Base-by-base conservation (phyloP, 495 filamentous ascomycete species). In the Daldinia concentrica region DNA sequence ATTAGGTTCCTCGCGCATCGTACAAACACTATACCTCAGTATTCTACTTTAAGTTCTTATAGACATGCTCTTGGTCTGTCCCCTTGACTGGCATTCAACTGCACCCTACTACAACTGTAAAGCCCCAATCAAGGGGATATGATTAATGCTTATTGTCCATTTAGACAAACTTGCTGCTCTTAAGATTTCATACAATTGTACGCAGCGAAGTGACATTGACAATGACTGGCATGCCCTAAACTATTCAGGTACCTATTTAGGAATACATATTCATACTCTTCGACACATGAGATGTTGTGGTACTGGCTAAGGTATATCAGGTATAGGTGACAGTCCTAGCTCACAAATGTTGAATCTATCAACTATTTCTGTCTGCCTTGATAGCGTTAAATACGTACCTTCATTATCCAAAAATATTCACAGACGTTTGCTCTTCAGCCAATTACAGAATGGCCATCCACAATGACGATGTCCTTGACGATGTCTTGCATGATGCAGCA, bases 401-500 rank as follows among this genome's bases (percentile, higher is more conserved):
- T 17, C 37, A 17, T 17, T 41, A 15, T 17, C 37, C 15, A 11
- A 9, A 12, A 22, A 48, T 48, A 48, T 12, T 5, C 43, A 24
- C 43, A 22, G n/a, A 11, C 43, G 43, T 48, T 48, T 48, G 43
- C 15, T 52, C 29, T 26, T 27, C 30, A 7, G 9, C 41, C 39
- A 37, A 43, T 26, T 36, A 9, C 29, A 6, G 0, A n/a, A 54
- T 6, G 36, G 6, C 59, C 36, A 26, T 43, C 37, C 9, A 17
- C 24, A 7, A 22, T 64, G 22, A 17, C 37, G 12, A 57, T 6
- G 5, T 17, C 51, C 43, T 34, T 26, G 17, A 2, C 26, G 3
- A n/a, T 37, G 29, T 36, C 58, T 48, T 43, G 65, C 60, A 69
- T 58, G 41, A 69, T 69, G 66, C 45, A 6, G 60, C 59, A 55